Conservation (phyloP, 148 eudicot genomes). For the Spergularia bocconei region DNA sequence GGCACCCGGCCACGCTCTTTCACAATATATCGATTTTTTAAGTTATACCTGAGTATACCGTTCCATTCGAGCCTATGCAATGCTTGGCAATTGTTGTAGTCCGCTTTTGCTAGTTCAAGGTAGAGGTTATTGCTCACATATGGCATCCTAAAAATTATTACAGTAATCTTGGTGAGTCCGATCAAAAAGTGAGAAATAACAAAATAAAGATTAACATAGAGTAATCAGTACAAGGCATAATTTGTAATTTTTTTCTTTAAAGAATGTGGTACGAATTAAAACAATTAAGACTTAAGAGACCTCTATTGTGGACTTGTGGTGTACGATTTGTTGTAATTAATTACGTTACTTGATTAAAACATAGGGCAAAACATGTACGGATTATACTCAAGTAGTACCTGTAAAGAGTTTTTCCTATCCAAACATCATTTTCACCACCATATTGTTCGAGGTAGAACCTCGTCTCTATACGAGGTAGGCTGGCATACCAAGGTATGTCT, state of each 20-base stretch:
- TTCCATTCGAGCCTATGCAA: conserved; percentile 72
- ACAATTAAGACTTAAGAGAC: no score
- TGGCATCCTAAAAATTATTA: conserved; percentile 52
- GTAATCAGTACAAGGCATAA: no score
- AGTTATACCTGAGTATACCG: conserved; percentile 43
- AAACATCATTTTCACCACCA: conserved; percentile 81
- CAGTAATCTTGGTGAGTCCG: background rate
- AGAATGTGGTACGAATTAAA: no score
- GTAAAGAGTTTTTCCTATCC: conserved; percentile 90
- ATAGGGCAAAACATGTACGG: background rate
- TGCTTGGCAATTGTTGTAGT: conserved; percentile 64
- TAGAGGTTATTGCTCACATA: conserved; percentile 61
- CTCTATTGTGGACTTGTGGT: background rate
- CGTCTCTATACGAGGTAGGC: conserved; percentile 68
- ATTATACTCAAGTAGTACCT: conserved; percentile 39
- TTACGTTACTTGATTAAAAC: background rate
- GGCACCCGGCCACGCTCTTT: no score
- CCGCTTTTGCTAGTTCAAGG: conserved; percentile 79
- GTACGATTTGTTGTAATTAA: no score
- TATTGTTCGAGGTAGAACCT: conserved; percentile 75
- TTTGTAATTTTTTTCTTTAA: no score
- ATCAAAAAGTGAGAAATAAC: background rate
- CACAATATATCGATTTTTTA: no score
- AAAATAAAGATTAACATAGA: no score
- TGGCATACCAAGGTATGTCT: conserved; percentile 78